Percentiles rank a stretch among this genome's conserved stretches.
Conservation (phyloP, 2,329 filamentous ascomycete genomes). For the Aspergillus carbonarius region DNA sequence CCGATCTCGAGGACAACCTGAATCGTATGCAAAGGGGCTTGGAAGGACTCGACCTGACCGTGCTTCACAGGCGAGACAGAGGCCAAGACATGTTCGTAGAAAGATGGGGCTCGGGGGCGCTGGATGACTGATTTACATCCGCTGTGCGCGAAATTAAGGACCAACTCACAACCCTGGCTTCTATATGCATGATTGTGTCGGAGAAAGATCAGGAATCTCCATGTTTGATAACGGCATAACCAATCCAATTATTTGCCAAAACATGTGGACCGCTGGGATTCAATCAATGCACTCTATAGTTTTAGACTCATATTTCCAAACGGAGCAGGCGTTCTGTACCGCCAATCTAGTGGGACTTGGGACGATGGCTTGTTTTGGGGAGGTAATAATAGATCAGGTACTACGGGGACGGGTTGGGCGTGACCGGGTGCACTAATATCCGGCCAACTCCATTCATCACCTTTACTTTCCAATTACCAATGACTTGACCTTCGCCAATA, state of each 20-base stretch:
- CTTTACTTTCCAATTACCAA: background rate
- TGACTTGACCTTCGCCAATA: background rate
- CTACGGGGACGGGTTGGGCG: background rate
- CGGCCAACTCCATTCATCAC: background rate
- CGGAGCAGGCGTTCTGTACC: background rate
- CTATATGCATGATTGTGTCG: background rate
- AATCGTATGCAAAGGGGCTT: conserved; percentile 32
- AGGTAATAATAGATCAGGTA: background rate
- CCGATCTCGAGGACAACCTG: conserved; percentile 32
- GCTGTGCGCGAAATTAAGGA: too few relatives aligned
- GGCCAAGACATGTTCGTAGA: conserved; percentile 33
- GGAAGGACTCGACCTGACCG: conserved; percentile 34
- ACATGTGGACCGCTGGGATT: background rate
- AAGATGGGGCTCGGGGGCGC: conserved; percentile 26
- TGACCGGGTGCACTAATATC: conserved; percentile 3
- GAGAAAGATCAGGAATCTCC: background rate
- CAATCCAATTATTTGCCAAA: background rate
- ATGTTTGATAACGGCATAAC: background rate
- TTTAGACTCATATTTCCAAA: background rate
- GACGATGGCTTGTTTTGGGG: background rate
- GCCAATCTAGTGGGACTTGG: background rate
- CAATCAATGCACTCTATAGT: background rate
- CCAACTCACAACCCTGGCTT: too few relatives aligned
- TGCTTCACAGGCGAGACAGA: conserved; percentile 33
- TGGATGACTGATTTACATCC: background rate